Evolutionary conservation across 2,329 filamentous ascomycete species (phyloP), one percentile per base, ranked within the genome.

Genomic region (Claviceps monticola): DNA sequence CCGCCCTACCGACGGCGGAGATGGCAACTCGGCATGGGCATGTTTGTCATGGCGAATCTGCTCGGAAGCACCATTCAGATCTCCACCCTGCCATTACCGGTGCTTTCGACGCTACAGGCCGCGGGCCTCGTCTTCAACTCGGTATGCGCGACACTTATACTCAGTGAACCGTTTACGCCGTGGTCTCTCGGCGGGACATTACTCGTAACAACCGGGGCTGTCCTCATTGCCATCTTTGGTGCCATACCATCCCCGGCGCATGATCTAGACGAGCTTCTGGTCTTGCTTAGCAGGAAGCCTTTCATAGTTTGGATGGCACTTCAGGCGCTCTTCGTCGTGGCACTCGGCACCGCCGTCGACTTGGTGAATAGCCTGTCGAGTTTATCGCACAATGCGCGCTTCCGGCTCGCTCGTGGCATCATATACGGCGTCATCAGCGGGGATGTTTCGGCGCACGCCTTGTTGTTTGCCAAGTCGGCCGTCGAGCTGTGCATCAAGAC

Each of bases 121-220:
- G 95, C 91, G 3, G 93, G 93, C 45, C 77, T 98, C 51, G 93
- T 98, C 56, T 98, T 98, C 76, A 98, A 98, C 73, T 95, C 91
- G 53, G 88, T 97, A 67, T 95, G 94, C 75, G 93, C 93, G 55
- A 94, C 89, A 45, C 72, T 97, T 53, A 88, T 97, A 61, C 78
- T 98, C 47, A 84, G 86, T 62, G 91, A 98, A 68, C 88, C 90
- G 4, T 98, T 97, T 69, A 97, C 93, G 50, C 80, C 79, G 65
- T 94, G 89, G 78, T 96, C 91, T n/a, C 75, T 95, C 39, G 79
- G 87, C 61, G 93, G 93, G 39, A 98, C 93, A 1, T 61, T 93
- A 50, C 79, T 98, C 48, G 93, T 97, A 43, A 91, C 88, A 56
- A 75, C 74, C 21, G 93, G 93, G 51, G 93, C 93, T n/a, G 74